phyloP scores from a whole-genome alignment of 148 eudicot genomes.

The Rhododendron molle region DNA sequence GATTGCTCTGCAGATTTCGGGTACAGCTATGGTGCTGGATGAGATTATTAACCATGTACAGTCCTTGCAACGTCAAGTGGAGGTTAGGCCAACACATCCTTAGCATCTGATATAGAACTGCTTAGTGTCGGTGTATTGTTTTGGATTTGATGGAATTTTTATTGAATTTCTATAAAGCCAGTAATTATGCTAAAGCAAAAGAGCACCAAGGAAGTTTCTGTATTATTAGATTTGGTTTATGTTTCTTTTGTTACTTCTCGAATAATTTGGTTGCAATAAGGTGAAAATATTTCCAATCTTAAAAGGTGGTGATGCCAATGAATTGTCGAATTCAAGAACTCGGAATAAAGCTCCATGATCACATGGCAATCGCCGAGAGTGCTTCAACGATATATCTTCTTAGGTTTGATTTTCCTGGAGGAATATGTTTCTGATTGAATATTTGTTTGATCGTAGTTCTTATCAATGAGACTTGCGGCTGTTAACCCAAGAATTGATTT shows the following conservation, averaged over 20 bases:
- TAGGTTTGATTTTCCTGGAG: slow-evolving; percentile 5
- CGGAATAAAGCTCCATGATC: background rate
- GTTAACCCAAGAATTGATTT: slow-evolving; percentile 82
- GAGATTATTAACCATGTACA: slow-evolving; percentile 98
- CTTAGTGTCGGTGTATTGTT: background rate
- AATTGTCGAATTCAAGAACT: background rate
- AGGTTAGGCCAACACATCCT: slow-evolving; percentile 40
- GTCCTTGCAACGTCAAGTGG: slow-evolving; percentile 92
- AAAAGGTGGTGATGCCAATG: background rate
- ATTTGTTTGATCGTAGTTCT: slow-evolving; percentile 44
- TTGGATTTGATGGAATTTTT: background rate
- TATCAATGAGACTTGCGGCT: slow-evolving; percentile 98
- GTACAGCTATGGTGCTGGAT: slow-evolving; percentile 92
- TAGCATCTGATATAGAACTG: slow-evolving; percentile 1
- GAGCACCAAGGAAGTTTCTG: background rate
- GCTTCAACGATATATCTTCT: background rate
- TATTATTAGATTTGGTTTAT: background rate
- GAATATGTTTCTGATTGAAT: slow-evolving; percentile 1
- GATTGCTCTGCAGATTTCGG: slow-evolving; percentile 65
- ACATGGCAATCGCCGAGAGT: background rate
- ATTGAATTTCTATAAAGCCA: background rate
- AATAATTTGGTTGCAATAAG: background rate
- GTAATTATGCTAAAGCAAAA: background rate
- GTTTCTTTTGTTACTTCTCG: background rate
- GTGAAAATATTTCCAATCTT: background rate